Evolutionary conservation across 495 filamentous ascomycete genomes (phyloP).

Genomic region (Ramalina peruviana): DNA sequence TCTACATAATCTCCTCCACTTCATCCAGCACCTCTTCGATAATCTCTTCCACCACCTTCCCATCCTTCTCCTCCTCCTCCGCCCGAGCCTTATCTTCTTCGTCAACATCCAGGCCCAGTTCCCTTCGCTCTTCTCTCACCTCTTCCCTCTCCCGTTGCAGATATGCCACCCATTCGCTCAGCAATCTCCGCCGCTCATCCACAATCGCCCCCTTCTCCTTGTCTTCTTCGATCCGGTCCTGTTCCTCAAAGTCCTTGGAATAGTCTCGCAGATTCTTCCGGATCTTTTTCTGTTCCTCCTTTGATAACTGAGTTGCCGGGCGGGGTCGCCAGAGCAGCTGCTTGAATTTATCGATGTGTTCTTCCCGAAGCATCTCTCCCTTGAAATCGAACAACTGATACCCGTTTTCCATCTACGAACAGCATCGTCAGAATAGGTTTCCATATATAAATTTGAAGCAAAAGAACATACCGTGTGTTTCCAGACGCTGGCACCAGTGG

Average conservation of each 20-base stretch:
- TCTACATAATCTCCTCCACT: constrained; percentile 57
- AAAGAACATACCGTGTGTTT: constrained; percentile 67
- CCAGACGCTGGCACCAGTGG: constrained; percentile 83
- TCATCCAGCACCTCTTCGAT: constrained; percentile 93
- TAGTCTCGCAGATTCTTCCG: constrained; percentile 98
- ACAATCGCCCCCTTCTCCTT: constrained; percentile 88
- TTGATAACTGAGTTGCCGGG: constrained; percentile 72
- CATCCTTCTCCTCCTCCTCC: constrained; percentile 51
- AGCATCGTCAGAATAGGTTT: neutral
- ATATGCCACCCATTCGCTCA: constrained; percentile 88
- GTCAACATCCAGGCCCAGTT: constrained; percentile 48
- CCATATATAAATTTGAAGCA: neutral
- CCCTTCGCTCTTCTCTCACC: constrained; percentile 54
- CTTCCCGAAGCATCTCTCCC: constrained; percentile 77
- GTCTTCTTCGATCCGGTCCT: constrained; percentile 81
- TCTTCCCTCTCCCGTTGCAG: constrained; percentile 59
- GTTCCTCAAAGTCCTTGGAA: constrained; percentile 84
- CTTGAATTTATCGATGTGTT: constrained; percentile 93
- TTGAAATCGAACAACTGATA: constrained; percentile 97
- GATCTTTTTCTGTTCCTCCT: constrained; percentile 91
- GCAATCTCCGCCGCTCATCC: constrained; percentile 65
- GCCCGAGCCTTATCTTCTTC: constrained; percentile 38
- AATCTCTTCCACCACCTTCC: constrained; percentile 69
- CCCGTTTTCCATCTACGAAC: constrained; percentile 83
- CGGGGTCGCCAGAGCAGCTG: constrained; percentile 91